phyloP scores from a whole-genome alignment of 768 basidiomycete genomes.

The Aureoboletus auriporus region DNA sequence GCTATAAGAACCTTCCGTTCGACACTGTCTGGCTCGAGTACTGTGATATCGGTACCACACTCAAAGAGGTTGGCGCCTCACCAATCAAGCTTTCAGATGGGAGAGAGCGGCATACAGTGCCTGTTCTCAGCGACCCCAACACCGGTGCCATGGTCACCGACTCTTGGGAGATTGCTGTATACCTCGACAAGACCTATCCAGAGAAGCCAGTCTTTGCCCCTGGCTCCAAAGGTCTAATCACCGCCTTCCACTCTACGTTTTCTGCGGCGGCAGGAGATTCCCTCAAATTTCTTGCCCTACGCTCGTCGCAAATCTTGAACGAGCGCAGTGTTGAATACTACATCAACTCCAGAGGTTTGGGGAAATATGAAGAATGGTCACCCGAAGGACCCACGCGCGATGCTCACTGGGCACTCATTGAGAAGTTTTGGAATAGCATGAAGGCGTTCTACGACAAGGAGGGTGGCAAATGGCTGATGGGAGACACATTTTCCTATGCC shows the following conservation, averaged over 20 bases:
- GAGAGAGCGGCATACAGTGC: slow-evolving; percentile 25
- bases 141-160: slow-evolving; percentile 27
- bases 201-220: slow-evolving; percentile 27
- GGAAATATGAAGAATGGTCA: slow-evolving; percentile 26
- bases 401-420: slow-evolving; percentile 22
- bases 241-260: slow-evolving; percentile 4
- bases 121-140: slow-evolving; percentile 32
- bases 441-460: slow-evolving; percentile 20
- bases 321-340: slow-evolving; percentile 37
- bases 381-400: slow-evolving; percentile 33
- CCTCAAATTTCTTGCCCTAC: slow-evolving; percentile 17
- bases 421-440: slow-evolving; percentile 10
- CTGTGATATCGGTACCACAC: slow-evolving; percentile 25
- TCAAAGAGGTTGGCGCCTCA: slow-evolving; percentile 25
- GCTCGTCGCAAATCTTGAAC: slow-evolving; percentile 28
- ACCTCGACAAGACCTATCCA: slow-evolving; percentile 34
- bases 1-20: slow-evolving; percentile 32
- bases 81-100: slow-evolving; percentile 17
- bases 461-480: slow-evolving; percentile 29
- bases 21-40: slow-evolving; percentile 33
- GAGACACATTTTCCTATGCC: slow-evolving; percentile 27
- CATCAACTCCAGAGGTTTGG: no score
- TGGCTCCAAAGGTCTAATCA: slow-evolving; percentile 20
- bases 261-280: not conserved
- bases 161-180: slow-evolving; percentile 31